Conservation (phyloP, 805 yeast genomes). For the Yamadazyma scolyti region DNA sequence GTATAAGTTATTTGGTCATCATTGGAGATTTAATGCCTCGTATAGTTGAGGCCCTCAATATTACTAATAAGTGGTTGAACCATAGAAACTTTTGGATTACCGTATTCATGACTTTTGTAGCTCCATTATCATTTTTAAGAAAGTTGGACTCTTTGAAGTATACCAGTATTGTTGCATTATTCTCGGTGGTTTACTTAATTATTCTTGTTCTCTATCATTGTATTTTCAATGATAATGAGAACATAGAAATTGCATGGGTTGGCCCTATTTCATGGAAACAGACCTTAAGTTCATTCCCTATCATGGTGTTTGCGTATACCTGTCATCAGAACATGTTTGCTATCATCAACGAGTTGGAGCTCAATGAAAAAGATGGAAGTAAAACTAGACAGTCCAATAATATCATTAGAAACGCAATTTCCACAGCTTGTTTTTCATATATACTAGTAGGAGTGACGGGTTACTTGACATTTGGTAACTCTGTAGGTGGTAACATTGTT, state of each 20-base stretch:
- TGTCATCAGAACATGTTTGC: constrained; percentile 81
- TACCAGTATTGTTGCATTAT: constrained; percentile 66
- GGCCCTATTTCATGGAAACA: constrained; percentile 39
- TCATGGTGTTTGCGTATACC: constrained; percentile 75
- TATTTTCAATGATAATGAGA: constrained; percentile 25
- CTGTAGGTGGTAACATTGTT: constrained; percentile 63
- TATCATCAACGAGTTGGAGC: constrained; percentile 61
- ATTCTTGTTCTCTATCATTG: constrained; percentile 49
- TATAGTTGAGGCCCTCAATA: constrained; percentile 37
- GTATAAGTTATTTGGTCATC: constrained; percentile 65
- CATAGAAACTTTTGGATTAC: constrained; percentile 53
- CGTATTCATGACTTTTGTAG: constrained; percentile 45
- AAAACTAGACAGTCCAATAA: constrained; percentile 47
- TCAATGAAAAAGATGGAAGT: constrained; percentile 31
- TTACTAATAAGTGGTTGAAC: constrained; percentile 17
- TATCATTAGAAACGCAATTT: constrained; percentile 50
- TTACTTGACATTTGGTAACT: constrained; percentile 68
- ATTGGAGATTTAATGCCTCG: constrained; percentile 76
- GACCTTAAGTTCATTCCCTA: constrained; percentile 62
- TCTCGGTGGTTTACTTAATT: constrained; percentile 62
- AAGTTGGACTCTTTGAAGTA: constrained; percentile 67
- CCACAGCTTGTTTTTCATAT: constrained; percentile 55
- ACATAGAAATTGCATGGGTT: constrained; percentile 19
- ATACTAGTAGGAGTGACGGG: constrained; percentile 64
- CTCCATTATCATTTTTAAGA: constrained; percentile 60